Conservation (phyloP, 2,329 filamentous ascomycete genomes). For the Purpureocillium takamizusanense region DNA sequence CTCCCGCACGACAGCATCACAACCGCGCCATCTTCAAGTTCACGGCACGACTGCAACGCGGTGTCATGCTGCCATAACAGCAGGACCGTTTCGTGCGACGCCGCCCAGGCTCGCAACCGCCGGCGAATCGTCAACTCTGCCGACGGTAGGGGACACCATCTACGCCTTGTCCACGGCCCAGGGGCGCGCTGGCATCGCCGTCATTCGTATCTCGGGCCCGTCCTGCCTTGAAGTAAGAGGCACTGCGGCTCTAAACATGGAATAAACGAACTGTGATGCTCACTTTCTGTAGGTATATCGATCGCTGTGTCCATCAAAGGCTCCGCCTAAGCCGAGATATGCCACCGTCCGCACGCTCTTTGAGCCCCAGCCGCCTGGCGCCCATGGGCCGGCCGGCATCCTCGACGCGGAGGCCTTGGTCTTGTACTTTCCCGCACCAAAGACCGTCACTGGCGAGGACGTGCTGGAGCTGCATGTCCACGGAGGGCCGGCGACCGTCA, state of each 20-base stretch:
- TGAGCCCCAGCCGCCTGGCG: conserved; percentile 27
- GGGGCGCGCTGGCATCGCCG: conserved; percentile 81
- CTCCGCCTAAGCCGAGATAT: conserved; percentile 37
- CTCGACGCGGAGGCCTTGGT: conserved; percentile 72
- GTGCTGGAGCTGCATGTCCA: conserved; percentile 92
- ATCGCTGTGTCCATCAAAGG: conserved; percentile 38
- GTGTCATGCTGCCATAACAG: no score
- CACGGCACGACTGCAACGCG: no score
- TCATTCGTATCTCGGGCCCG: conserved; percentile 78
- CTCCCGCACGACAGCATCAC: no score
- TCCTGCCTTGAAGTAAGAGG: conserved; percentile 55
- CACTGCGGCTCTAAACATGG: conserved; percentile 10
- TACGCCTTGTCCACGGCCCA: conserved; percentile 85
- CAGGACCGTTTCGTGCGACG: neutral
- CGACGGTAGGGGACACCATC: conserved; percentile 53
- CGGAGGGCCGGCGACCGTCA: conserved; percentile 80
- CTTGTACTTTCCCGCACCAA: conserved; percentile 72
- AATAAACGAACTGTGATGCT: neutral
- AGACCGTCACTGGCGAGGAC: conserved; percentile 86
- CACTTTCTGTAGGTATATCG: conserved; percentile 35
- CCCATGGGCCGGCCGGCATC: conserved; percentile 37
- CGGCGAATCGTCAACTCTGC: neutral
- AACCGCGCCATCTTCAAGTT: no score
- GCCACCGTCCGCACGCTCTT: conserved; percentile 70
- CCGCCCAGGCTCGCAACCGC: neutral